Percentiles rank a stretch among this genome's conserved stretches.
phyloP scores from a whole-genome alignment of 202 grass and related monocot genomes.

The Cymbopogon flexuosus region DNA sequence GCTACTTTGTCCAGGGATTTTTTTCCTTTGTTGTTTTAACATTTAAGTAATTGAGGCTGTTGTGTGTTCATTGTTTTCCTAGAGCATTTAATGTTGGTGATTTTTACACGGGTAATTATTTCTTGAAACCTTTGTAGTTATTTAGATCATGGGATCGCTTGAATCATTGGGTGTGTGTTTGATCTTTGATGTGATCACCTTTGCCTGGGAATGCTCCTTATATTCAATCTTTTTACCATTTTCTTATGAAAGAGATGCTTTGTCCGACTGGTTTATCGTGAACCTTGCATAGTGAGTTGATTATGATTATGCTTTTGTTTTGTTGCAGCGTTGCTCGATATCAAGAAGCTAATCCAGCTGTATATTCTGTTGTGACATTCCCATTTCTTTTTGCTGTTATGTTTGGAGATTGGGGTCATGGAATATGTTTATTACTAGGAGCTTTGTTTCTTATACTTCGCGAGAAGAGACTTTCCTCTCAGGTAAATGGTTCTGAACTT shows the following conservation, averaged over 20 bases:
- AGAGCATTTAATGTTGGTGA: neutral
- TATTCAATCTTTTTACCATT: neutral
- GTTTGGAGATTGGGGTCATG: slow-evolving; percentile 99
- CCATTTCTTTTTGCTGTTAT: slow-evolving; percentile 99
- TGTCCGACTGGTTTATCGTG: neutral
- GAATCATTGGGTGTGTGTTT: neutral
- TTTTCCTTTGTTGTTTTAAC: slow-evolving; percentile 13
- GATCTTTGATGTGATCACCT: neutral
- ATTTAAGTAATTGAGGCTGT: neutral
- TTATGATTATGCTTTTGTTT: slow-evolving; percentile 17
- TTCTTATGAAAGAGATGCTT: slow-evolving; percentile 22
- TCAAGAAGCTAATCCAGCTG: slow-evolving; percentile 96
- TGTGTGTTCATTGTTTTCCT: neutral
- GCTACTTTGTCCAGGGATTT: neutral
- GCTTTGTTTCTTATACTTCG: slow-evolving; percentile 85
- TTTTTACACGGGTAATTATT: neutral
- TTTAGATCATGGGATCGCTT: neutral
- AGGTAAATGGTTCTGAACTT: slow-evolving; percentile 50
- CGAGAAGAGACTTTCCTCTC: slow-evolving; percentile 92
- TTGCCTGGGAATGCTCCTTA: slow-evolving; percentile 8
- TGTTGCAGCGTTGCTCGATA: slow-evolving; percentile 86
- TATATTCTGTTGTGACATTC: slow-evolving; percentile 95
- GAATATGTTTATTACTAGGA: slow-evolving; percentile 90
- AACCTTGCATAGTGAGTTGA: slow-evolving; percentile 13
- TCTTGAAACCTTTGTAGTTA: slow-evolving; percentile 9